Evolutionary conservation across 192 early-diverging fungal genomes (phyloP), one percentile per base, ranked within the genome.

Genomic region (Gamsiella multidivaricata): DNA sequence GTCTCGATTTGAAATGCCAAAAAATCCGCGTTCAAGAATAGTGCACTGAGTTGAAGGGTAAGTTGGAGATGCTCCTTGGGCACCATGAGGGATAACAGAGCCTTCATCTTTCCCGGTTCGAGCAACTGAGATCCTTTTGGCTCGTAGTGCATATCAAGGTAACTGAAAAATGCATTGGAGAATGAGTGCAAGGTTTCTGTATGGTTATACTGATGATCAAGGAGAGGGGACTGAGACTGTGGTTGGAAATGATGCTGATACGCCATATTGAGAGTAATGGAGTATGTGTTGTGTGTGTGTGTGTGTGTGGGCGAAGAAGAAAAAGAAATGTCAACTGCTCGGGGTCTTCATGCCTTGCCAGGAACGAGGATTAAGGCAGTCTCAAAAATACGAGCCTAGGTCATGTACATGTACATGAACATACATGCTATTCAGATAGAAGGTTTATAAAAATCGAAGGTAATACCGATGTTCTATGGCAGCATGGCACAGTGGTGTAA

Each of bases 121-220:
- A 73, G 70, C 20, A 73, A 18, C 6, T 64, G 61, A 17, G 61
- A 51, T 10, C 54, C 28, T 26, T 36, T 57, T 58, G 70, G 70
- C 33, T 73, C 70, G 36, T 65, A 64, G 28, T 26, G 46, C 39
- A 20, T 73, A n/a, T 73, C 61, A 23, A 73, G 46, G 34, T 63
- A 65, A 20, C 17, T 22, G 45, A 73, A 73, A 37, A 65, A 34
- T 26, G 61, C 55, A 59, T 59, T 52, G 6, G 70, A 51, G 55
- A 73, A 73, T 34, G 70, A 65, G 12, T 34, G 28, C 29, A 73
- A 29, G 11, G 61, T 65, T 29, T 52, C 61, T 36, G 70, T 73
- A 25, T 61, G 54, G 46, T 73, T 73, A 36, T 65, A 65, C 10
- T 73, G 70, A 32, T 50, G 28, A 33, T 73, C 70, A 15, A 73